A percentile compares a stretch with the other conserved stretches of the same genome.
phyloP scores from a whole-genome alignment of 75 land plant genomes.

The Pinus tabuliformis region DNA sequence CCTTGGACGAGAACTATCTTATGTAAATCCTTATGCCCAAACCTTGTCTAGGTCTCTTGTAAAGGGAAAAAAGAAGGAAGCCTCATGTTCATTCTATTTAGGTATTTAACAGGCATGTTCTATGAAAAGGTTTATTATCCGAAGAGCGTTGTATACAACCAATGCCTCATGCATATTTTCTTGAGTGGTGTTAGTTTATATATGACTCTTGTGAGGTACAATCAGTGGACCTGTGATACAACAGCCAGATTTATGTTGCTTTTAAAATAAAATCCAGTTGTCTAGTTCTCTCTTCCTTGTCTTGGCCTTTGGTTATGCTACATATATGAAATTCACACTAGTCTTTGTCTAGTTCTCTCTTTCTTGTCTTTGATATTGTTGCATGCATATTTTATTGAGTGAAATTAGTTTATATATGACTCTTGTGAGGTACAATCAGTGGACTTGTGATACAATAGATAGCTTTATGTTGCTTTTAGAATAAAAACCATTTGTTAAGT shows the following conservation, averaged over 20 bases:
- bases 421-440: neutral
- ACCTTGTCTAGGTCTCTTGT: neutral
- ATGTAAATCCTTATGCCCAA: neutral
- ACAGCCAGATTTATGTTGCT: neutral
- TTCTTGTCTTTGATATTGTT: neutral
- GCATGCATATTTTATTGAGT: neutral
- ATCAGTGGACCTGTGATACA: neutral
- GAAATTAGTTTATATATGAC: neutral
- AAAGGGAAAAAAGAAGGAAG: neutral
- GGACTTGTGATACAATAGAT: neutral
- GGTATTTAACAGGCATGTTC: neutral
- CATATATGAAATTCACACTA: no score
- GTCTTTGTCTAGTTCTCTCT: neutral
- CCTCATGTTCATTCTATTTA: neutral
- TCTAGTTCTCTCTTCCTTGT: no score
- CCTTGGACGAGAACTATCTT: slow-evolving; percentile 4
- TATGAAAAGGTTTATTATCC: no score
- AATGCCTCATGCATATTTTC: neutral
- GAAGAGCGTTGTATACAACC: neutral
- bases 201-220: neutral
- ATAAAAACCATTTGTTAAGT: neutral
- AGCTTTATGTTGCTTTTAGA: neutral
- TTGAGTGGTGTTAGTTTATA: no score
- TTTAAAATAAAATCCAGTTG: neutral
- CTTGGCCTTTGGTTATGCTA: no score